A percentile compares a stretch with the other conserved stretches of the same genome.
These are phyloP conservation scores for Teratosphaeria pseudoeucalypti DNA, from an alignment of 2,329 filamentous ascomycete genomes.

Conservation along the genomic window DNA sequence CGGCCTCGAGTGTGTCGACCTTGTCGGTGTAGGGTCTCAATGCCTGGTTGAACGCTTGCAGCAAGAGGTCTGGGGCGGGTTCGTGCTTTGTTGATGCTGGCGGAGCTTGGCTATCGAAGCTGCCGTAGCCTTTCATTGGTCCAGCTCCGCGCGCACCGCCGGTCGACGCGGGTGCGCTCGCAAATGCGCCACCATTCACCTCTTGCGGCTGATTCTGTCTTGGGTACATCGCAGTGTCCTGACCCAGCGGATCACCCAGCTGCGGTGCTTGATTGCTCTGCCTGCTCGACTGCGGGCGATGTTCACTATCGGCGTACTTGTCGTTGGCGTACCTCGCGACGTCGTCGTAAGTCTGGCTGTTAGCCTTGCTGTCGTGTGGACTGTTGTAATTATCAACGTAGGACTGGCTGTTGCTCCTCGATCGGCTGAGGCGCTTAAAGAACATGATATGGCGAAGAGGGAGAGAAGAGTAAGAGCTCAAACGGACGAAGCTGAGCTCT, in stretches of 20 bases:
- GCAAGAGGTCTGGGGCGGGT: slow-evolving; percentile 40
- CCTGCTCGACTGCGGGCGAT: slow-evolving; percentile 23
- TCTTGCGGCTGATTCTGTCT: slow-evolving; percentile 34
- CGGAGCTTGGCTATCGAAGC: slow-evolving; percentile 11
- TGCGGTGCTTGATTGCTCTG: slow-evolving; percentile 20
- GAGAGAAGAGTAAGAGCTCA: background rate
- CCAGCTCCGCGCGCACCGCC: slow-evolving; percentile 5
- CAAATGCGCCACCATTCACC: slow-evolving; percentile 11
- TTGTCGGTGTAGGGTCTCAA: slow-evolving; percentile 43
- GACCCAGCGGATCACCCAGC: slow-evolving; percentile 11
- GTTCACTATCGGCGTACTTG: slow-evolving; percentile 25
- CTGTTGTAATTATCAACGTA: slow-evolving; percentile 37
- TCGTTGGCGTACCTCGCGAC: slow-evolving; percentile 26
- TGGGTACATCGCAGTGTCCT: slow-evolving; percentile 35
- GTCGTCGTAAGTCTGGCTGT: slow-evolving; percentile 38
- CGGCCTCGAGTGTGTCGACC: slow-evolving; percentile 41
- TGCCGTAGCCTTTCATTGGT: slow-evolving; percentile 12
- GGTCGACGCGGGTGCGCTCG: slow-evolving; percentile 11
- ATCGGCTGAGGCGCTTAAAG: slow-evolving; percentile 39
- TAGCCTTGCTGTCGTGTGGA: slow-evolving; percentile 32
- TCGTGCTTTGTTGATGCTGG: slow-evolving; percentile 21
- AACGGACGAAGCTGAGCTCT: background rate
- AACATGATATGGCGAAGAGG: slow-evolving; percentile 28
- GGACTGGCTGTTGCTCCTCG: slow-evolving; percentile 38
- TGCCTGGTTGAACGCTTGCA: slow-evolving; percentile 44